Conservation (phyloP, 2,329 filamentous ascomycete genomes). For the Periconia macrospinosa region DNA sequence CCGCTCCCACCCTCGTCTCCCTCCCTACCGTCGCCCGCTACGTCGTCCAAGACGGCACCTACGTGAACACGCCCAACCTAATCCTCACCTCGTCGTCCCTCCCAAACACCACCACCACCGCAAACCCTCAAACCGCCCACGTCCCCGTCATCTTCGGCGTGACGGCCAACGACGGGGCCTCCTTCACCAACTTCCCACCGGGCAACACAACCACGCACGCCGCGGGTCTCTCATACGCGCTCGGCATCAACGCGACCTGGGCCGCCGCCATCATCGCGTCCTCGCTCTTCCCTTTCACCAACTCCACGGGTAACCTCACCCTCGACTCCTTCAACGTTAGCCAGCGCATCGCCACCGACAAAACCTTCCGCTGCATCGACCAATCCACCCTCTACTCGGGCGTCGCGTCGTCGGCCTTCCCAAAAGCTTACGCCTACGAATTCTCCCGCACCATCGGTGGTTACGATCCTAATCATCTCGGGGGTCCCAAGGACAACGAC, state of each 20-base stretch:
- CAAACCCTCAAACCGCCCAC: slow-evolving; percentile 50
- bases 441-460: slow-evolving; percentile 60
- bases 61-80: slow-evolving; percentile 55
- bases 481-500: slow-evolving; percentile 53
- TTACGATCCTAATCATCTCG: slow-evolving; percentile 57
- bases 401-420: slow-evolving; percentile 45
- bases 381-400: slow-evolving; percentile 60
- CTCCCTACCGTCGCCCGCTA: slow-evolving; percentile 52
- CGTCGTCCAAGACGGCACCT: slow-evolving; percentile 62
- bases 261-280: slow-evolving; percentile 38
- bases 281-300: slow-evolving; percentile 54
- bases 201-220: slow-evolving; percentile 46
- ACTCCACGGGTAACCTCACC: slow-evolving; percentile 52
- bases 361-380: slow-evolving; percentile 62
- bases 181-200: slow-evolving; percentile 55
- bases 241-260: slow-evolving; percentile 50
- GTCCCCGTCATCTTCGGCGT: slow-evolving; percentile 61
- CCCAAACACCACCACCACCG: slow-evolving; percentile 22
- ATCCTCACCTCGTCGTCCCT: slow-evolving; percentile 35
- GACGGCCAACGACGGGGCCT: slow-evolving; percentile 58
- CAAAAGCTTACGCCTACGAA: slow-evolving; percentile 61
- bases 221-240: slow-evolving; percentile 48
- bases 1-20: slow-evolving; percentile 46
- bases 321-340: slow-evolving; percentile 60
- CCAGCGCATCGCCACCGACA: slow-evolving; percentile 60